Percentiles rank a stretch among this genome's conserved stretches.
Conservation (phyloP, 176 grass and related monocot species). For the Bromus sterilis region DNA sequence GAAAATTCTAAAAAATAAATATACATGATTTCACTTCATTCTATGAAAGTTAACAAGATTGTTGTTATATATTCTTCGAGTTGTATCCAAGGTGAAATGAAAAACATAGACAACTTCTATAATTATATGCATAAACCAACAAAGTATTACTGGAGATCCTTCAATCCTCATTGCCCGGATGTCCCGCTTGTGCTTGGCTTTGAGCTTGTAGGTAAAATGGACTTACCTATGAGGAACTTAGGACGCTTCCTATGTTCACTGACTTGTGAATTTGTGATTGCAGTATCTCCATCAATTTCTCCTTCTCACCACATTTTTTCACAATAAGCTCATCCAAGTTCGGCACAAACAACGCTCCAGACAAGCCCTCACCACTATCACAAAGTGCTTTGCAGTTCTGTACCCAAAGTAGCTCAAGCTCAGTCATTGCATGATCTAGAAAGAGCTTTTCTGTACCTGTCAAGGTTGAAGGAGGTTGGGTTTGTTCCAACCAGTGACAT, state of each 20-base stretch:
- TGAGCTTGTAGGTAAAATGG: not conserved
- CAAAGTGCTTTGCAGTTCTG: not conserved
- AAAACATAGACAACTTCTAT: too few species aligned
- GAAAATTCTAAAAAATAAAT: too few species aligned
- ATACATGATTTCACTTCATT: too few species aligned
- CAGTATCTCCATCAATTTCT: conserved; percentile 3
- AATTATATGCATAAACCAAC: too few species aligned
- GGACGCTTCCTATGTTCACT: not conserved
- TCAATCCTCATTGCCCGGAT: not conserved
- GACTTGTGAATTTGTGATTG: conserved; percentile 14
- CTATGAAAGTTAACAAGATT: too few species aligned
- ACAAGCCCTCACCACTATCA: not conserved
- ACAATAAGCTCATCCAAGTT: conserved; percentile 24
- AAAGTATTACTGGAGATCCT: not conserved
- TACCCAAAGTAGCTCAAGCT: conserved; percentile 26
- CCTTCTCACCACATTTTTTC: conserved; percentile 12
- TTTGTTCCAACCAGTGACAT: too few species aligned
- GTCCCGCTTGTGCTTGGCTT: not conserved
- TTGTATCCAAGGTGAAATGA: too few species aligned
- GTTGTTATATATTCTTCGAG: too few species aligned
- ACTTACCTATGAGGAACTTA: conserved; percentile 29
- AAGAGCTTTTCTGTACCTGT: too few species aligned
- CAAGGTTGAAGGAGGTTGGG: too few species aligned
- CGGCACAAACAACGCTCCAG: not conserved
- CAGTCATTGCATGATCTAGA: conserved; percentile 1